Evolutionary conservation across 495 filamentous ascomycete species (phyloP).

Genomic region (Xylaria telfairii): DNA sequence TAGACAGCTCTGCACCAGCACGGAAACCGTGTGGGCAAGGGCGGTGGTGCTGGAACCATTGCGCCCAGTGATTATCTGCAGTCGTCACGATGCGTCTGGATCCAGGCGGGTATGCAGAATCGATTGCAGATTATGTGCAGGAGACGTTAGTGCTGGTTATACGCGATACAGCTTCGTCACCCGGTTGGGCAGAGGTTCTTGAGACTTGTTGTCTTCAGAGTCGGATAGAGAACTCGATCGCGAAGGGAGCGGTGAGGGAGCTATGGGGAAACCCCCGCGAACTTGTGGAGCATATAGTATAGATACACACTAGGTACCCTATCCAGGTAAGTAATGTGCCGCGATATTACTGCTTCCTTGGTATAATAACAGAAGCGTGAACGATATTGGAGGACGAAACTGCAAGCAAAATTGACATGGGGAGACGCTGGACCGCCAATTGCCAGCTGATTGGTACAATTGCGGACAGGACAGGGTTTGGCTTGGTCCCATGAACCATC

Average conservation of each 20-base stretch:
- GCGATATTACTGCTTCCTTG: conserved; percentile 6
- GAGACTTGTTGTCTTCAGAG: conserved; percentile 9
- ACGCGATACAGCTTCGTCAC: conserved; percentile 14
- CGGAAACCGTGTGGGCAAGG: conserved; percentile 83
- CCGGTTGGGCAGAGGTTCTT: conserved; percentile 8
- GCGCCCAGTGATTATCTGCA: conserved; percentile 22
- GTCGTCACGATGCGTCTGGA: conserved; percentile 3
- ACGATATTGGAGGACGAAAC: conserved; percentile 10
- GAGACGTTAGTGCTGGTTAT: background rate
- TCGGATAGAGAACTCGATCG: conserved; percentile 5
- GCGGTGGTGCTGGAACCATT: conserved; percentile 64
- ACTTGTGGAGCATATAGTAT: conserved; percentile 17
- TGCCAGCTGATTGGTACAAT: conserved; percentile 9
- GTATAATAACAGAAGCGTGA: conserved; percentile 14
- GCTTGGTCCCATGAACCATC: conserved; percentile 14
- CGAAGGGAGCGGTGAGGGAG: conserved; percentile 15
- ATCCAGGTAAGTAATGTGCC: background rate
- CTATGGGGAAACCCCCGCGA: conserved; percentile 7
- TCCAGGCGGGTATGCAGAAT: background rate
- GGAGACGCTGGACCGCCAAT: background rate
- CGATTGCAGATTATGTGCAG: conserved; percentile 11
- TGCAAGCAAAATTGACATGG: background rate
- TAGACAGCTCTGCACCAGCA: conserved; percentile 96
- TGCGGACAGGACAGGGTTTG: conserved; percentile 12
- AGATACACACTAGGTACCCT: background rate